A percentile compares a stretch with the other conserved stretches of the same genome.
Evolutionary conservation across 331 rosid genomes (phyloP).

Genomic region (Spiraea crenata): DNA sequence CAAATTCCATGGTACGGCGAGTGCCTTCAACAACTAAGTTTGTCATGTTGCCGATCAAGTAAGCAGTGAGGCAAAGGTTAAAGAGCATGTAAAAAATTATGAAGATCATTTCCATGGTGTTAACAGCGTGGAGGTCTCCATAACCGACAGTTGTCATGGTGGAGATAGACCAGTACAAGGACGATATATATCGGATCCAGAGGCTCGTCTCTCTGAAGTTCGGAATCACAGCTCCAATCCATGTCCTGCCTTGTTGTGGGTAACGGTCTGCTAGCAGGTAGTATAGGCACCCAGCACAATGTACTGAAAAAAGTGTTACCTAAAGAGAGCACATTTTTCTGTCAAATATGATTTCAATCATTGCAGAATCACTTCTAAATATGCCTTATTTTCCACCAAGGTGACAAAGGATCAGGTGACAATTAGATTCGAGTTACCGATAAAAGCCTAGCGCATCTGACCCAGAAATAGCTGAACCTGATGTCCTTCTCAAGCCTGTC

Average conservation of each 20-base stretch:
- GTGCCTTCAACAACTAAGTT: slow-evolving; percentile 97
- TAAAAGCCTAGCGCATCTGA: slow-evolving; percentile 82
- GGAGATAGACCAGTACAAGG: slow-evolving; percentile 91
- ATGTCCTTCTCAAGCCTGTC: slow-evolving; percentile 93
- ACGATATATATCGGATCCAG: slow-evolving; percentile 64
- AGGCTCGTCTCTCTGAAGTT: slow-evolving; percentile 75
- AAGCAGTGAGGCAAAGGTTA: slow-evolving; percentile 91
- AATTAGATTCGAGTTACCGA: slow-evolving; percentile 45
- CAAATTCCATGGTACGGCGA: slow-evolving; percentile 96
- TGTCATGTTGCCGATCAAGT: slow-evolving; percentile 96
- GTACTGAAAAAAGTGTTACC: slow-evolving; percentile 79
- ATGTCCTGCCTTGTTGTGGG: slow-evolving; percentile 73
- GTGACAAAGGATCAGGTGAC: neutral
- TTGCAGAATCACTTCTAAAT: too few species aligned
- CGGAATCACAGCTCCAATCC: slow-evolving; percentile 74
- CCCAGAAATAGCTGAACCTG: slow-evolving; percentile 86
- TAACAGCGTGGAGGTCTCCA: slow-evolving; percentile 90
- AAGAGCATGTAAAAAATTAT: slow-evolving; percentile 90
- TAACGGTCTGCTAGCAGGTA: slow-evolving; percentile 76
- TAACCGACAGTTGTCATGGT: slow-evolving; percentile 97
- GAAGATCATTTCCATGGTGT: slow-evolving; percentile 82
- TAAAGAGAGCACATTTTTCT: neutral
- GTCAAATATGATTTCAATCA: too few species aligned
- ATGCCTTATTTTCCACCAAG: too few species aligned
- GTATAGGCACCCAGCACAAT: slow-evolving; percentile 87